These are phyloP conservation scores for Amaranthus cruentus DNA, from an alignment of 148 eudicot species.

Conservation along the genomic window DNA sequence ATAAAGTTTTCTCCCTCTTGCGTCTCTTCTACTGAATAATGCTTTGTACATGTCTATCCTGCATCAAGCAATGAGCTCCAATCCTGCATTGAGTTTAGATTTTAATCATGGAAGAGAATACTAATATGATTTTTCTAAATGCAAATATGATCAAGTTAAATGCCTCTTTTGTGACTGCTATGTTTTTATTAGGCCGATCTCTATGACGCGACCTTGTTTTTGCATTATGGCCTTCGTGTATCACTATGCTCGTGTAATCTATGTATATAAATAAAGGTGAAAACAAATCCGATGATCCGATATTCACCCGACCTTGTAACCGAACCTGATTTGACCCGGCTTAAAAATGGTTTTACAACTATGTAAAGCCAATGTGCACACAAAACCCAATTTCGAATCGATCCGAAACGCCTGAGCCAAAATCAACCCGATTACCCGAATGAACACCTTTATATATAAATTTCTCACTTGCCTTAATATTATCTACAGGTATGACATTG, in stretches of 20 bases:
- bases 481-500: conserved; percentile 50
- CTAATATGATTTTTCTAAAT: neutral
- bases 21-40: neutral
- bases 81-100: neutral
- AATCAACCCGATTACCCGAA: too few relatives aligned
- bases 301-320: too few relatives aligned
- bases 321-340: too few relatives aligned
- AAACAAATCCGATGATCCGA: too few relatives aligned
- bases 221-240: neutral
- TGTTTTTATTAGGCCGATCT: neutral
- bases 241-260: conserved; percentile 6
- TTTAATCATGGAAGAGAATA: neutral
- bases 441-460: neutral
- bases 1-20: too few relatives aligned
- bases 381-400: too few relatives aligned
- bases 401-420: too few relatives aligned
- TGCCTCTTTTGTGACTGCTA: neutral
- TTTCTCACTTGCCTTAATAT: conserved; percentile 13
- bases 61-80: neutral
- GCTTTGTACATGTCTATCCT: neutral
- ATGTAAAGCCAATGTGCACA: too few relatives aligned
- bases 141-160: neutral
- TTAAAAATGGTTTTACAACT: too few relatives aligned
- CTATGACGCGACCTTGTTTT: too few relatives aligned
- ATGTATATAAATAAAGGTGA: too few relatives aligned